Percentiles rank a stretch among this genome's conserved stretches.
Conservation (phyloP, 2,329 filamentous ascomycete species). For the Ceratocystis destructans region DNA sequence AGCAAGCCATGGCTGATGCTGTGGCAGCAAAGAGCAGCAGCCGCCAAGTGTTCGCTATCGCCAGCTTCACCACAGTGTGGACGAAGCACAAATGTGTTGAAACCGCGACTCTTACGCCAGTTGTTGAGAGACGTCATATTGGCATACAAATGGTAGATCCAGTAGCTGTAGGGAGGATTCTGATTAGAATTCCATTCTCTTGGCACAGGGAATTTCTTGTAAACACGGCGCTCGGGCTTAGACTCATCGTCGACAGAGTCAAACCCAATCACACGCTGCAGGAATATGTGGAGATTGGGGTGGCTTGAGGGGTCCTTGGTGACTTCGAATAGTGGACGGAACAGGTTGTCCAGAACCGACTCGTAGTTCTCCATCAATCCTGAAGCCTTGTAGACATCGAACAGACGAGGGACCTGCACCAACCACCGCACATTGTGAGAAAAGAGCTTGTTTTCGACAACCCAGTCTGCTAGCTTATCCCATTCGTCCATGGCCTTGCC, state of each 20-base stretch:
- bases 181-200: constrained; percentile 81
- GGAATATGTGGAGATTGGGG: constrained; percentile 84
- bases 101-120: constrained; percentile 79
- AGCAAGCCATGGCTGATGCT: constrained; percentile 93
- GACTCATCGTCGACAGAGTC: constrained; percentile 98
- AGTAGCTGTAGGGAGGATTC: constrained; percentile 97
- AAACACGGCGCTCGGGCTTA: constrained; percentile 87
- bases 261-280: constrained; percentile 91
- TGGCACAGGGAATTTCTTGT: constrained; percentile 86
- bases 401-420: constrained; percentile 85
- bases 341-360: constrained; percentile 79
- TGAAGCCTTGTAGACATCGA: constrained; percentile 86
- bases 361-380: constrained; percentile 81
- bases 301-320: constrained; percentile 76
- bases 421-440: constrained; percentile 97
- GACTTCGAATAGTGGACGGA: constrained; percentile 87
- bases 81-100: constrained; percentile 87
- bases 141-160: constrained; percentile 94
- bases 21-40: constrained; percentile 81
- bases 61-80: constrained; percentile 96
- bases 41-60: constrained; percentile 89
- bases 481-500: constrained; percentile 85
- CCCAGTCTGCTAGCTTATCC: constrained; percentile 96
- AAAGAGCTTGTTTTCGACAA: constrained; percentile 94
- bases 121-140: constrained; percentile 88